These are phyloP conservation scores for Sanguinoderma infundibulare DNA, from an alignment of 1,284 basidiomycete genomes.

Conservation along the genomic window DNA sequence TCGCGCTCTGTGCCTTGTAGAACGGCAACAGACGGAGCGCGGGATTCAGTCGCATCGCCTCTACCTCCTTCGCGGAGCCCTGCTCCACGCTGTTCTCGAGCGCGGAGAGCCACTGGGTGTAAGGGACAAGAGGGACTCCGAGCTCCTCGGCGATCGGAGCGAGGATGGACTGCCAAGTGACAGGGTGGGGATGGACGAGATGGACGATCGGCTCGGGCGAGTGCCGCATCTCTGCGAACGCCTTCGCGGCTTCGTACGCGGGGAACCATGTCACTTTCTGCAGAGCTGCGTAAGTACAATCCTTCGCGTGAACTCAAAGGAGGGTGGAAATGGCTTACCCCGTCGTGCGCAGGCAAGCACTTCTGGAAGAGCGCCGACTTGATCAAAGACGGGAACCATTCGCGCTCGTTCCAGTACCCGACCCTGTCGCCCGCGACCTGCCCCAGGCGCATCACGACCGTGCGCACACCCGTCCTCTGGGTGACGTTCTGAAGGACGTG, in stretches of 20 bases:
- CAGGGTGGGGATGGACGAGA: slow-evolving; percentile 34
- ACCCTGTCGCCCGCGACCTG: slow-evolving; percentile 44
- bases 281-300: background rate
- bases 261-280: slow-evolving; percentile 34
- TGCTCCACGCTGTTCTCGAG: slow-evolving; percentile 18
- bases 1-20: slow-evolving; percentile 23
- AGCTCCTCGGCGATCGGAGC: slow-evolving; percentile 25
- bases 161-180: slow-evolving; percentile 27
- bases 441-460: slow-evolving; percentile 45
- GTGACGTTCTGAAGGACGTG: slow-evolving; percentile 30
- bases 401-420: slow-evolving; percentile 48
- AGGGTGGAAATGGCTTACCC: slow-evolving; percentile 2
- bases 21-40: slow-evolving; percentile 37
- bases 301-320: slow-evolving; percentile 11
- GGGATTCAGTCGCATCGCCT: slow-evolving; percentile 33
- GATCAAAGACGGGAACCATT: slow-evolving; percentile 51
- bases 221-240: slow-evolving; percentile 29
- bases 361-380: slow-evolving; percentile 36
- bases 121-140: slow-evolving; percentile 27
- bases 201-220: slow-evolving; percentile 30
- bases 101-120: slow-evolving; percentile 26
- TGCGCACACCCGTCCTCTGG: slow-evolving; percentile 29
- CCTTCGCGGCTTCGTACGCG: slow-evolving; percentile 28
- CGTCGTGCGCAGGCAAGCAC: slow-evolving; percentile 31
- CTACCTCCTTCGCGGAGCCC: slow-evolving; percentile 34